Evolutionary conservation across 176 grass and related monocot genomes (phyloP), one percentile per base, ranked within the genome.

Genomic region (Lolium multiflorum): DNA sequence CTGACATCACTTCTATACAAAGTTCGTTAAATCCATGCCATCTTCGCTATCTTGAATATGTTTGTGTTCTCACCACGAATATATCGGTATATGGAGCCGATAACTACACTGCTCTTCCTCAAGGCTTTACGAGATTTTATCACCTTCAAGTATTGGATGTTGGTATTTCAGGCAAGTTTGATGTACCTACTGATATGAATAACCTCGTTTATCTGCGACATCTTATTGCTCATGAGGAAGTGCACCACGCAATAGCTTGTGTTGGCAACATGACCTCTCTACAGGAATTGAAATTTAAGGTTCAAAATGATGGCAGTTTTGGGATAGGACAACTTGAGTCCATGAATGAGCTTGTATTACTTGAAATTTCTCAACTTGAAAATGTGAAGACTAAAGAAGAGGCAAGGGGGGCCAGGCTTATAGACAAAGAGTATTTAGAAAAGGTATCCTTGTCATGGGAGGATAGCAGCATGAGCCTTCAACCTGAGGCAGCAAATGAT

Each of bases 161-260:
- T 0, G 55, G n/a, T n/a, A n/a, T 6, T 63, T 7, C 0, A 1
- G 50, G 13, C 20, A 11, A 11, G 24, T 0, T 0, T 71, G 2
- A 0, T 25, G 11, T 58, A 13, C 66, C 66, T 58, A 7, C 35
- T 66, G 52, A 18, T 21, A 85, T 92, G 11, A 74, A 85, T 79
- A 86, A 83, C 52, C 87, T 95, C 17, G 46, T 92, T 5, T 85
- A 67, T 60, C n/a, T 95, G 35, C 77, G 81, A 0, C 88, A 89
- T 86, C 48, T 95, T 86, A 16, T 79, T 67, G 71, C 83, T 57
- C 12, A 77, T 56, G n/a, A 57, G 3, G 9, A 83, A 49, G 84
- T 83, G 47, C 16, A 41, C 16, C 68, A 11, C 0, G 44, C 50
- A 24, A 81, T 88, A 31, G 39, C 14, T 58, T 54, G 11, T 8